These are phyloP conservation scores for Aspergillus campestris DNA, from an alignment of 495 filamentous ascomycete genomes.

Conservation along the genomic window DNA sequence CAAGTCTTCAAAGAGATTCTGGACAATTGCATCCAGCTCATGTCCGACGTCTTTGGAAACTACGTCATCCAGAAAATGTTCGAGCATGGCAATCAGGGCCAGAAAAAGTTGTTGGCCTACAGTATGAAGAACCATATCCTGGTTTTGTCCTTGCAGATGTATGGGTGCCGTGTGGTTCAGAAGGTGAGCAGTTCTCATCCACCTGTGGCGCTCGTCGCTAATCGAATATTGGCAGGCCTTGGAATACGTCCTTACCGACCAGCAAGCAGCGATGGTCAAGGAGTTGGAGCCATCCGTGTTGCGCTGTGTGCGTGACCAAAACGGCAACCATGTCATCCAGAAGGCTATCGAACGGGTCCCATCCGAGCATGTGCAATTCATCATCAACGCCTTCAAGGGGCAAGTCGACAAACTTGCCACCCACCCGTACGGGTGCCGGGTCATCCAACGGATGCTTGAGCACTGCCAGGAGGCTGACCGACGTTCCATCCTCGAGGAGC, in stretches of 20 bases:
- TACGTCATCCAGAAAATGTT: slow-evolving; percentile 98
- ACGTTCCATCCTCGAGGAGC: slow-evolving; percentile 63
- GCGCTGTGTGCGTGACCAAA: slow-evolving; percentile 77
- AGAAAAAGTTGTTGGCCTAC: slow-evolving; percentile 79
- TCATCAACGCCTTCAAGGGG: slow-evolving; percentile 75
- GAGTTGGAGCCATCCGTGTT: slow-evolving; percentile 76
- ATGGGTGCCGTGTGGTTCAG: slow-evolving; percentile 93
- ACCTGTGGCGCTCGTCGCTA: slow-evolving; percentile 5
- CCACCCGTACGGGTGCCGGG: slow-evolving; percentile 84
- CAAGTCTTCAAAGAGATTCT: slow-evolving; percentile 81
- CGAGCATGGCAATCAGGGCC: slow-evolving; percentile 88
- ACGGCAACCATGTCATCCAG: slow-evolving; percentile 96
- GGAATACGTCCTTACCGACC: slow-evolving; percentile 83
- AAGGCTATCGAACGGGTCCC: slow-evolving; percentile 88
- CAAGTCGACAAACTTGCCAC: slow-evolving; percentile 70
- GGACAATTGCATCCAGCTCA: slow-evolving; percentile 74
- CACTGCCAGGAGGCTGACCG: slow-evolving; percentile 67
- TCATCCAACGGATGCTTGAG: slow-evolving; percentile 90
- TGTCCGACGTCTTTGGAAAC: slow-evolving; percentile 96
- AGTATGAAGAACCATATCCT: slow-evolving; percentile 81
- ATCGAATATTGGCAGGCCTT: slow-evolving; percentile 52
- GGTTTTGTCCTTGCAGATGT: slow-evolving; percentile 78
- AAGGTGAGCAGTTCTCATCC: slow-evolving; percentile 47
- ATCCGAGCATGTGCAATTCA: slow-evolving; percentile 73
- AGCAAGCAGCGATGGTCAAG: slow-evolving; percentile 75